A percentile compares a stretch with the other conserved stretches of the same genome.
phyloP scores from a whole-genome alignment of 2,329 filamentous ascomycete genomes.

The Neofusicoccum cordaticola region DNA sequence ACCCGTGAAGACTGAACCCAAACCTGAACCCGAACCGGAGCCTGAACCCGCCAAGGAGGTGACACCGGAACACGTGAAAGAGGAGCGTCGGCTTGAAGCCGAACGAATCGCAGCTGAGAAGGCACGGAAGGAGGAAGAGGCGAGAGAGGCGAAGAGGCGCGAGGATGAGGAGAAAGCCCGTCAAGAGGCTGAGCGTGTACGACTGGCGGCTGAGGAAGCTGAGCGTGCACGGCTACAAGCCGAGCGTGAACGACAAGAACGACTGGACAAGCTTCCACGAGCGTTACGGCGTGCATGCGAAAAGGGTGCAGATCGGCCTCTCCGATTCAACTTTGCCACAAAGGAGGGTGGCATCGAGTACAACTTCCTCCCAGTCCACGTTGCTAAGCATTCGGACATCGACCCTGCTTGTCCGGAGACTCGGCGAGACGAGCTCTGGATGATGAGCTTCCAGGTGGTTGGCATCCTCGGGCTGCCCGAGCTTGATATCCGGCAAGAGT shows the following conservation, averaged over 20 bases:
- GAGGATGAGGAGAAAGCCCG: not conserved
- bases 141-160: conserved; percentile 16
- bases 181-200: conserved; percentile 14
- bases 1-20: not conserved
- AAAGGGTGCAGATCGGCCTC: conserved; percentile 34
- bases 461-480: conserved; percentile 41
- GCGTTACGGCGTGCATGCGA: conserved; percentile 37
- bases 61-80: conserved; percentile 8
- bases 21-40: conserved; percentile 20
- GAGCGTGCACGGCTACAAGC: conserved; percentile 26
- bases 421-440: conserved; percentile 29
- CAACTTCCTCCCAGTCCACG: conserved; percentile 38
- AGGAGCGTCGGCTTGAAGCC: conserved; percentile 18
- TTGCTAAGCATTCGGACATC: conserved; percentile 32
- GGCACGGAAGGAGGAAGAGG: conserved; percentile 31
- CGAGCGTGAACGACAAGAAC: conserved; percentile 29
- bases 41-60: conserved; percentile 16
- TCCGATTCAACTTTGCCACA: conserved; percentile 34
- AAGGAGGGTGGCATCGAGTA: conserved; percentile 38
- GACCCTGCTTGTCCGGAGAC: conserved; percentile 17
- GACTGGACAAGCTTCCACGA: conserved; percentile 35
- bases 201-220: conserved; percentile 16
- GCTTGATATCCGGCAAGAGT: conserved; percentile 35
- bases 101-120: conserved; percentile 27
- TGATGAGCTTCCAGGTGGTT: conserved; percentile 39